Conservation (phyloP, 495 filamentous ascomycete species). For the Aspergillus campestris region DNA sequence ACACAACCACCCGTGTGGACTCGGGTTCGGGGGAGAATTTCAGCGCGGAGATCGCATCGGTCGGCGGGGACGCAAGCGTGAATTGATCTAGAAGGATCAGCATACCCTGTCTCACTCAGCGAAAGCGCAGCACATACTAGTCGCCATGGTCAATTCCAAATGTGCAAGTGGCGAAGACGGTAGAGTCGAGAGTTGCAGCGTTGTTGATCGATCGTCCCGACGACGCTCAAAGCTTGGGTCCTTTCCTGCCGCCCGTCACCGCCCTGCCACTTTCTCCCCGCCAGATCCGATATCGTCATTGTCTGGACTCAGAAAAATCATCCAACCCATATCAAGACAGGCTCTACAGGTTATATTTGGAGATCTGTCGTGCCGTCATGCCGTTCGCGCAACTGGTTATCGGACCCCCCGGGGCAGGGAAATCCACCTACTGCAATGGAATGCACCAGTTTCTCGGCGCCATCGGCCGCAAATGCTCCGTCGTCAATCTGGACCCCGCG, state of each 20-base stretch:
- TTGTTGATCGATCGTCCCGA: slow-evolving; percentile 11
- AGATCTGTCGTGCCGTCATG: slow-evolving; percentile 27
- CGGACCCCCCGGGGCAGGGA: slow-evolving; percentile 87
- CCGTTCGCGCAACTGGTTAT: slow-evolving; percentile 73
- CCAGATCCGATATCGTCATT: not conserved
- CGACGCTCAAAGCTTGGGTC: slow-evolving; percentile 22
- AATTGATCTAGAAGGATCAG: slow-evolving; percentile 35
- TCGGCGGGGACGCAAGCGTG: slow-evolving; percentile 54
- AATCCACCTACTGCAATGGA: slow-evolving; percentile 96
- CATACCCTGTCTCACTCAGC: too few relatives aligned
- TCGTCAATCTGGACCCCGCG: slow-evolving; percentile 94
- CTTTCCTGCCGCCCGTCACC: slow-evolving; percentile 28
- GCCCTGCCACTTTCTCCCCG: slow-evolving; percentile 26
- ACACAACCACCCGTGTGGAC: slow-evolving; percentile 65
- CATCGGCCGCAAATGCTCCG: slow-evolving; percentile 86
- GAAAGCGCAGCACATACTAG: slow-evolving; percentile 21
- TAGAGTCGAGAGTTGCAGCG: not conserved
- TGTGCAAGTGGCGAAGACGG: not conserved
- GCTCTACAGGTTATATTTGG: not conserved
- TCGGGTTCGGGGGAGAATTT: slow-evolving; percentile 67
- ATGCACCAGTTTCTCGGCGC: slow-evolving; percentile 97
- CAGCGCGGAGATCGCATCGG: slow-evolving; percentile 78
- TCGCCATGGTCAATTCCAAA: slow-evolving; percentile 21
- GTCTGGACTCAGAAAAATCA: too few relatives aligned
- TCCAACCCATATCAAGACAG: too few relatives aligned